Conservation (phyloP, 2,329 filamentous ascomycete species). For the Stagonosporopsis chrysanthemi region DNA sequence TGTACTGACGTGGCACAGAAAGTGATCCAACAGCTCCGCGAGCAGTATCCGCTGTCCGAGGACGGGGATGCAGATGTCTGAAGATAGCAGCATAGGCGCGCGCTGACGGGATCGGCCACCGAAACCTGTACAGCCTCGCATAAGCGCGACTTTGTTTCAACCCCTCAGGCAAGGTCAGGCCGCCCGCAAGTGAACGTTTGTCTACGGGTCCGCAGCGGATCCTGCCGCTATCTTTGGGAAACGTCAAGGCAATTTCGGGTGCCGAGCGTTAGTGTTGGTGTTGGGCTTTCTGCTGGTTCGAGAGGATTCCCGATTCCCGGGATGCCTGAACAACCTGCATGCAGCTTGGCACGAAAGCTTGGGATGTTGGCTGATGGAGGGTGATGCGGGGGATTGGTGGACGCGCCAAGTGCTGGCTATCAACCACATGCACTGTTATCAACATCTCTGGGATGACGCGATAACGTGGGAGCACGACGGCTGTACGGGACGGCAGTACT, state of each 20-base stretch:
- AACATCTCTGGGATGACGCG: conserved; percentile 13
- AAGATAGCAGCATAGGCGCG: conserved; percentile 24
- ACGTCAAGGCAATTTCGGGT: conserved; percentile 1
- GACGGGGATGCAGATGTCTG: conserved; percentile 39
- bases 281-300: background rate
- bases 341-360: conserved; percentile 22
- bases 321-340: conserved; percentile 15
- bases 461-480: conserved; percentile 16
- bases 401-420: conserved; percentile 11
- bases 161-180: conserved; percentile 2
- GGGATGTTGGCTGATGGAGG: conserved; percentile 9
- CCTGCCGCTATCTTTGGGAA: conserved; percentile 12
- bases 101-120: conserved; percentile 27
- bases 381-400: conserved; percentile 16
- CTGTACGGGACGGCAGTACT: conserved; percentile 13
- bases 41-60: conserved; percentile 48
- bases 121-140: conserved; percentile 20
- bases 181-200: conserved; percentile 1
- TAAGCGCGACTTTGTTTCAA: conserved; percentile 14
- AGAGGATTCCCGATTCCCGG: conserved; percentile 4
- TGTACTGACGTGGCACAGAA: conserved; percentile 44
- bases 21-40: conserved; percentile 56
- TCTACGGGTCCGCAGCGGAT: background rate
- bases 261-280: conserved; percentile 17
- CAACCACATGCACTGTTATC: conserved; percentile 23